phyloP scores from a whole-genome alignment of 1,284 basidiomycete genomes.

The Microbotryum silenes-acaulis region DNA sequence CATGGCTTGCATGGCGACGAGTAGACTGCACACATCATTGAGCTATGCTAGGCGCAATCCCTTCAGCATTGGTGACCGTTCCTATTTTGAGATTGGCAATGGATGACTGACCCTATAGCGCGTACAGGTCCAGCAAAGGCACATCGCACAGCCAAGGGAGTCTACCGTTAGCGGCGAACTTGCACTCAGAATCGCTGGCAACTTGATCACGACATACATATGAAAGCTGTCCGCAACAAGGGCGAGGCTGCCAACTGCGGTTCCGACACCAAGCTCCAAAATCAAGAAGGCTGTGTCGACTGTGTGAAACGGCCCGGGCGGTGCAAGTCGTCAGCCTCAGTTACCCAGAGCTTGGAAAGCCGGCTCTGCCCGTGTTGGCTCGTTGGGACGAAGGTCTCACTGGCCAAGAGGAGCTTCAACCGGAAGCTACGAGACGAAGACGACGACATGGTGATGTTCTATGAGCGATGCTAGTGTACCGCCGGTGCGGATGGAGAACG shows the following conservation, averaged over 20 bases:
- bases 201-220: constrained; percentile 55
- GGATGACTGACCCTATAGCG: constrained; percentile 1
- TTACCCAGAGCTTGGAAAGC: constrained; percentile 33
- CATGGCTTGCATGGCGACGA: constrained; percentile 95
- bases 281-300: constrained; percentile 87
- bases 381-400: background rate
- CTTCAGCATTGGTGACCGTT: constrained; percentile 14
- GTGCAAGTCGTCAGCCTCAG: constrained; percentile 40
- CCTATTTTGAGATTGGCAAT: constrained; percentile 14
- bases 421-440: constrained; percentile 11
- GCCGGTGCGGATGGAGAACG: too few relatives aligned
- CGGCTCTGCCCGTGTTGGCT: too few relatives aligned
- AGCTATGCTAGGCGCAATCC: constrained; percentile 25
- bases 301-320: constrained; percentile 56
- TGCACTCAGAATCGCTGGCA: background rate
- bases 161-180: background rate
- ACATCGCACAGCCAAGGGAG: too few relatives aligned
- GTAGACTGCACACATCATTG: constrained; percentile 77
- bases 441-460: too few relatives aligned
- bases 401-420: constrained; percentile 27
- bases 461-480: too few relatives aligned
- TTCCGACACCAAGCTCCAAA: constrained; percentile 76
- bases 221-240: constrained; percentile 96
- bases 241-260: constrained; percentile 27
- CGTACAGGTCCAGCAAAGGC: background rate